Percentiles rank a stretch among this genome's conserved stretches.
Evolutionary conservation across 1,139 yeast species (phyloP).

Genomic region (Geotrichum bryndzae): DNA sequence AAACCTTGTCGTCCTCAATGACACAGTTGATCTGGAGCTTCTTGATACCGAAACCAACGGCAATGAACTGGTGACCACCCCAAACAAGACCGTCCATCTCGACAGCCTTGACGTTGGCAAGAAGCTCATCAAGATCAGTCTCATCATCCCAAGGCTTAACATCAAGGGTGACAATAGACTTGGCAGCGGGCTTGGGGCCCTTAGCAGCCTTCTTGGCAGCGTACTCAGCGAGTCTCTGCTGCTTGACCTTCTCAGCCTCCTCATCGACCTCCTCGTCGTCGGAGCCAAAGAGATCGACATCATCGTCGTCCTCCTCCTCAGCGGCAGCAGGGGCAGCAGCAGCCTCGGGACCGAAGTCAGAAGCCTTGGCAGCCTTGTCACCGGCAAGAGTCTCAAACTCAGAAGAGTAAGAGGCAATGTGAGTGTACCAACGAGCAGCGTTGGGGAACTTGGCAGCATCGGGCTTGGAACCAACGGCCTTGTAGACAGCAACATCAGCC

Average conservation of each 20-base stretch:
- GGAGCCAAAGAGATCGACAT: constrained; percentile 92
- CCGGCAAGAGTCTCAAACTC: constrained; percentile 54
- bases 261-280: constrained; percentile 87
- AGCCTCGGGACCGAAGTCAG: constrained; percentile 28
- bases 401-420: constrained; percentile 85
- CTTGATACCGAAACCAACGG: constrained; percentile 99
- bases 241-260: constrained; percentile 94
- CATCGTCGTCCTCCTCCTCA: constrained; percentile 82
- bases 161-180: constrained; percentile 92
- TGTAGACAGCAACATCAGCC: constrained; percentile 89
- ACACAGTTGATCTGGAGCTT: constrained; percentile 98
- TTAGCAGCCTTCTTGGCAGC: constrained; percentile 95
- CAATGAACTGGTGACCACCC: constrained; percentile 97
- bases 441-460: constrained; percentile 71
- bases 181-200: constrained; percentile 98
- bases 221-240: constrained; percentile 95
- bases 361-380: constrained; percentile 33
- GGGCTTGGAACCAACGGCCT: constrained; percentile 72
- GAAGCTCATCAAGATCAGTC: constrained; percentile 85
- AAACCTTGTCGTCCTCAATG: constrained; percentile 93
- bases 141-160: constrained; percentile 99
- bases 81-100: constrained; percentile 90
- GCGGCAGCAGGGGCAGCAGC: constrained; percentile 42
- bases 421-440: constrained; percentile 97
- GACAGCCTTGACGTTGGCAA: constrained; percentile 77